These are phyloP conservation scores for Litchi chinensis DNA, from an alignment of 345 rosid genomes.

Conservation along the genomic window DNA sequence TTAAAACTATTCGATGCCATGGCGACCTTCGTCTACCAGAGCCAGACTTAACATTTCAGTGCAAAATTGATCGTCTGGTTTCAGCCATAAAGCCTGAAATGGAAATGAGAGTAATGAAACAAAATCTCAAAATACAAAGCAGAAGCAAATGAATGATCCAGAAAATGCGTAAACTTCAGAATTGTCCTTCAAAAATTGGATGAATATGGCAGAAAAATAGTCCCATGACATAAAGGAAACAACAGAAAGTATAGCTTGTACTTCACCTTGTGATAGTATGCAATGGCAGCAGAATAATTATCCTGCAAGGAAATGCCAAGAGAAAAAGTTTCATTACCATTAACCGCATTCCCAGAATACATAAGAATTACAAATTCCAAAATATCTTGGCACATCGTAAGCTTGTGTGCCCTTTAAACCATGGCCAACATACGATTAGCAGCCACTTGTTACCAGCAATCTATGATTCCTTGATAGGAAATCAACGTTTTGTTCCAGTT, in stretches of 20 bases:
- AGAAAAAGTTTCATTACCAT: neutral
- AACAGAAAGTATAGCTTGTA: neutral
- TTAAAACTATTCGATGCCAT: slow-evolving; percentile 57
- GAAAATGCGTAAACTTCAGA: neutral
- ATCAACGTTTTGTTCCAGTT: neutral
- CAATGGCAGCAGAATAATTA: slow-evolving; percentile 74
- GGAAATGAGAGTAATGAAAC: slow-evolving; percentile 3
- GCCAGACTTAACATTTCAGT: slow-evolving; percentile 83
- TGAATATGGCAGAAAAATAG: neutral
- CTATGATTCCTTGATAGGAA: neutral
- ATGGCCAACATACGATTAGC: neutral
- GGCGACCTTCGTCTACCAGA: slow-evolving; percentile 67
- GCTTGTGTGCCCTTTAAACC: neutral
- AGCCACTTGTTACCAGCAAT: neutral
- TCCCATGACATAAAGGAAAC: neutral
- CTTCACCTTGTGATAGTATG: slow-evolving; percentile 82
- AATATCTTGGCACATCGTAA: neutral
- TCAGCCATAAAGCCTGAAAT: slow-evolving; percentile 77
- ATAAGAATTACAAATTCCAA: neutral
- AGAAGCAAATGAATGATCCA: neutral
- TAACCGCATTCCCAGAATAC: neutral
- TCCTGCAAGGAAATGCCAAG: slow-evolving; percentile 53
- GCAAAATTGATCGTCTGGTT: slow-evolving; percentile 86
- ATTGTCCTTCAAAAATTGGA: neutral
- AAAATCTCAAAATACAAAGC: neutral